These are phyloP conservation scores for Beauveria bassiana DNA, from an alignment of 2,329 filamentous ascomycete species.

Conservation along the genomic window DNA sequence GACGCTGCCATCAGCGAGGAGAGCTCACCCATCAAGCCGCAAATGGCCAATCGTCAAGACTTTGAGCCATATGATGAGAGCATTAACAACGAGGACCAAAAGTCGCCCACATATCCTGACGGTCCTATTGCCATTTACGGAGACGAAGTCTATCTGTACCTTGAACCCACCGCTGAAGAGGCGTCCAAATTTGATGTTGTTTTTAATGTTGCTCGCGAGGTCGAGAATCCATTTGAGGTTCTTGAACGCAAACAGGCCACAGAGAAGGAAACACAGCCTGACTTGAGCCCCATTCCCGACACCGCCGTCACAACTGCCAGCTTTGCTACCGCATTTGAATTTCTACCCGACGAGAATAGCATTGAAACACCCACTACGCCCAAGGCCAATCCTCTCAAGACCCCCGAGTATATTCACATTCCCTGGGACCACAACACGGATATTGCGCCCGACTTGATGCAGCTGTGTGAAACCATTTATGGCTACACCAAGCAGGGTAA, in stretches of 20 bases:
- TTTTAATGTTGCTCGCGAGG: conserved; percentile 77
- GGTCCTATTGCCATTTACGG: conserved; percentile 77
- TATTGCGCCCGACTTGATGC: conserved; percentile 69
- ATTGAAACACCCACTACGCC: conserved; percentile 45
- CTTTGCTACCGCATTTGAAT: conserved; percentile 55
- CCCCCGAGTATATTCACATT: conserved; percentile 79
- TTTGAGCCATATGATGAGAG: conserved; percentile 54
- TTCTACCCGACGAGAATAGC: conserved; percentile 31
- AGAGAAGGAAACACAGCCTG: conserved; percentile 24
- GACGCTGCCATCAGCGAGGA: conserved; percentile 45
- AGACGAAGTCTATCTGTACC: conserved; percentile 68
- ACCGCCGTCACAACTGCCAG: conserved; percentile 51
- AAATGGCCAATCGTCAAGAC: conserved; percentile 51
- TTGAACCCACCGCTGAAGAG: conserved; percentile 72
- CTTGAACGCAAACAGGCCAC: conserved; percentile 22
- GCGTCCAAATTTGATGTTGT: conserved; percentile 73
- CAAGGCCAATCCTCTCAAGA: conserved; percentile 40
- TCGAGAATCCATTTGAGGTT: conserved; percentile 62
- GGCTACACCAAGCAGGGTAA: conserved; percentile 64
- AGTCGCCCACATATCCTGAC: conserved; percentile 74
- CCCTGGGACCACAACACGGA: conserved; percentile 87
- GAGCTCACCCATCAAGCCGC: conserved; percentile 50
- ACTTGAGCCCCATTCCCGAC: conserved; percentile 39
- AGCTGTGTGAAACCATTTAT: conserved; percentile 69
- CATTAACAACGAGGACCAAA: conserved; percentile 70